These are phyloP conservation scores for Epichloe sp. DNA, from an alignment of 2,329 filamentous ascomycete genomes.

Conservation along the genomic window DNA sequence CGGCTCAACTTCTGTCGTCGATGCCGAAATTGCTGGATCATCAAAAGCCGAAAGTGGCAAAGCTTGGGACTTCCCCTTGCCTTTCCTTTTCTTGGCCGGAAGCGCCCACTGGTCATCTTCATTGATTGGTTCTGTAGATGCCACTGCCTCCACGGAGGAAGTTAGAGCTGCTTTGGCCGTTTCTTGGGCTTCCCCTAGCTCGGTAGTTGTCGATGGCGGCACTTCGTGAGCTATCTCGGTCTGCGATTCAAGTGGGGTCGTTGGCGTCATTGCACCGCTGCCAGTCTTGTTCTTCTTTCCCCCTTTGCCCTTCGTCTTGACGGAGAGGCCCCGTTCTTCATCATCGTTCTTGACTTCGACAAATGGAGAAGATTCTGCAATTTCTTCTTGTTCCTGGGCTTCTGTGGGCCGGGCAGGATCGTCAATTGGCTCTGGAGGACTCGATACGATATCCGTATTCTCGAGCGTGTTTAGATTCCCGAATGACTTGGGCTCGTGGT, in stretches of 20 bases:
- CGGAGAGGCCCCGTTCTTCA: constrained; percentile 18
- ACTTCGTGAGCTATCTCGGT: background rate
- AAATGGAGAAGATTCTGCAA: background rate
- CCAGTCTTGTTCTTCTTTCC: constrained; percentile 17
- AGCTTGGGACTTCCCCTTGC: constrained; percentile 17
- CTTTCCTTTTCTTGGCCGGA: constrained; percentile 19
- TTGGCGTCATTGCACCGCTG: constrained; percentile 4
- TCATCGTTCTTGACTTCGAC: constrained; percentile 7
- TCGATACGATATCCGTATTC: background rate
- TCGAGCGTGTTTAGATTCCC: background rate
- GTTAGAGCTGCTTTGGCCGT: background rate
- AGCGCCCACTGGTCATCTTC: constrained; percentile 10
- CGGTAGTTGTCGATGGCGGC: background rate
- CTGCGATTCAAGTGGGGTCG: constrained; percentile 1
- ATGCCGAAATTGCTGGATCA: background rate
- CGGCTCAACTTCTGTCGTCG: background rate
- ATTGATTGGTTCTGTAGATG: background rate
- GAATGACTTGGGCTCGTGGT: background rate
- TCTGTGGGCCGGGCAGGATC: background rate
- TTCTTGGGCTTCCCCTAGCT: background rate
- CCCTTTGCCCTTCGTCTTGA: constrained; percentile 31
- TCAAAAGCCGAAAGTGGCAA: background rate
- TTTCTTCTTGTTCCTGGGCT: background rate
- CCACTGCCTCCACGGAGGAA: background rate
- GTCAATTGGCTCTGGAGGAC: background rate